These are phyloP conservation scores for Ceratocystiopsis brevicomis DNA, from an alignment of 2,329 filamentous ascomycete genomes.

Conservation along the genomic window DNA sequence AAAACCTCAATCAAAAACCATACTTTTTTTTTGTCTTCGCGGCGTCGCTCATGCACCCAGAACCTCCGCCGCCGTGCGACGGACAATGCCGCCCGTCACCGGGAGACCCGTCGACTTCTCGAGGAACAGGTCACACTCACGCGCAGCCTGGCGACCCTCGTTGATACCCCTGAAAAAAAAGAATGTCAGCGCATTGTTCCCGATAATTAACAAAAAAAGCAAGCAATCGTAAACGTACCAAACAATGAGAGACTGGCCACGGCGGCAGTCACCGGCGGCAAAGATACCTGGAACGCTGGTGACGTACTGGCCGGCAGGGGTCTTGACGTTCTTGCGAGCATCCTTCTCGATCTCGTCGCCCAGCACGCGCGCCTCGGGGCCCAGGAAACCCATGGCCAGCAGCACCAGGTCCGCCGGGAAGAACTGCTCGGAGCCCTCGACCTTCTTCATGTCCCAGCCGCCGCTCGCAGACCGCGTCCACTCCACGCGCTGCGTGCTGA, in stretches of 20 bases:
- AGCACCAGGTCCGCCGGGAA: conserved; percentile 92
- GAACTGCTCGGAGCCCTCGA: conserved; percentile 83
- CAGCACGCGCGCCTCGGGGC: conserved; percentile 74
- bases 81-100: conserved; percentile 82
- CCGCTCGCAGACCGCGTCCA: conserved; percentile 82
- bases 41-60: not conserved
- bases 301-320: conserved; percentile 64
- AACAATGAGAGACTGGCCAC: conserved; percentile 34
- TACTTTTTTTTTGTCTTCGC: not conserved
- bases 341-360: conserved; percentile 84
- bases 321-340: conserved; percentile 90
- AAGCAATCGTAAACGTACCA: not conserved
- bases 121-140: conserved; percentile 79
- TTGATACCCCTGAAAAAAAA: conserved; percentile 61
- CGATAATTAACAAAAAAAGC: too few species aligned
- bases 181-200: too few species aligned
- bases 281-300: conserved; percentile 83
- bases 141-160: conserved; percentile 80
- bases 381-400: conserved; percentile 92
- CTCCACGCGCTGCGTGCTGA: conserved; percentile 88
- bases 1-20: too few species aligned
- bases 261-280: conserved; percentile 84
- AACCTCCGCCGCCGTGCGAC: conserved; percentile 39
- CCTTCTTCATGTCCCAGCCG: conserved; percentile 97
- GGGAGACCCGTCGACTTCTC: conserved; percentile 32